Evolutionary conservation across 768 basidiomycete genomes (phyloP).

Genomic region (Exidia glandulosa): DNA sequence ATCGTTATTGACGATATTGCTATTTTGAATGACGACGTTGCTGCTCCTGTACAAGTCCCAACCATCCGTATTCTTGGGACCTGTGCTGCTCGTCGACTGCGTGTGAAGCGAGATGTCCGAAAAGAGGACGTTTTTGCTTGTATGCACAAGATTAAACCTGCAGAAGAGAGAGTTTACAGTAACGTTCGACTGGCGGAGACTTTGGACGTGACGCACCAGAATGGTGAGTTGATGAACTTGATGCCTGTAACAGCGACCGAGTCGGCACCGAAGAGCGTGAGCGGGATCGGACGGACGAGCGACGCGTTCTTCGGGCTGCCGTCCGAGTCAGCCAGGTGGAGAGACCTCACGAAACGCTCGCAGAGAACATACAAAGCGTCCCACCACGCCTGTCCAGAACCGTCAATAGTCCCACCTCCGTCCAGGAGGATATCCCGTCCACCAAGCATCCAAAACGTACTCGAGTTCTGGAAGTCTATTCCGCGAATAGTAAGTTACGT

Average conservation of each 20-base stretch:
- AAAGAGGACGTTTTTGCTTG: background rate
- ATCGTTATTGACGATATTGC: slow-evolving; percentile 30
- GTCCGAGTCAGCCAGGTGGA: background rate
- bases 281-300: slow-evolving; percentile 41
- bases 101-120: slow-evolving; percentile 23
- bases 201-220: background rate
- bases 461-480: background rate
- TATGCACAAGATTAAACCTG: background rate
- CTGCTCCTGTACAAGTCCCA: slow-evolving; percentile 46
- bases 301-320: slow-evolving; percentile 1
- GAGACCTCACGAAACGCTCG: background rate
- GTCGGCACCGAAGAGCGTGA: slow-evolving; percentile 41
- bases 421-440: slow-evolving; percentile 38
- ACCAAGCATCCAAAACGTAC: slow-evolving; percentile 39
- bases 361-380: background rate
- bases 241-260: slow-evolving; percentile 27
- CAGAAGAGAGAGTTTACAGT: background rate
- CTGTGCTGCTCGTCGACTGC: background rate
- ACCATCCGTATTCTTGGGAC: slow-evolving; percentile 11
- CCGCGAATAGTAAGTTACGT: too few relatives aligned
- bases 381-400: slow-evolving; percentile 40
- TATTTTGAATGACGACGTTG: slow-evolving; percentile 22
- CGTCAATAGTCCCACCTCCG: slow-evolving; percentile 56
- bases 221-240: background rate
- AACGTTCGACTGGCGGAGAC: too few relatives aligned